Conservation (phyloP, 148 eudicot species). For the Vaccinium vitisidaea region DNA sequence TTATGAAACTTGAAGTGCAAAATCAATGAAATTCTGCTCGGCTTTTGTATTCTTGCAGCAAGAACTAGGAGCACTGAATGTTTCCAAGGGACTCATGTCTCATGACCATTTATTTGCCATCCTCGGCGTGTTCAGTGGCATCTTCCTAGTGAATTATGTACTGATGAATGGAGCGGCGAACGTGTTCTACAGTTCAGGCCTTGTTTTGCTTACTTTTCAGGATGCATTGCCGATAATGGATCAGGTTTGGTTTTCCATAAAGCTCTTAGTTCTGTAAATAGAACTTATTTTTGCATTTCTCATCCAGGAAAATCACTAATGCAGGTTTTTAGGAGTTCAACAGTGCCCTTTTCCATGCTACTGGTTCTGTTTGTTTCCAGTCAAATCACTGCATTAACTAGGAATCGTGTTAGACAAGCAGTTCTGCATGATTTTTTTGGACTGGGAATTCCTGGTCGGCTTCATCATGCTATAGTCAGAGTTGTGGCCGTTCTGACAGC, state of each 20-base stretch:
- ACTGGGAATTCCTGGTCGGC: conserved; percentile 86
- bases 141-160: conserved; percentile 73
- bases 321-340: conserved; percentile 69
- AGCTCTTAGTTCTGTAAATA: not conserved
- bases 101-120: conserved; percentile 68
- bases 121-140: conserved; percentile 67
- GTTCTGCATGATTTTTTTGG: conserved; percentile 62
- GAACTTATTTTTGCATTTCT: not conserved
- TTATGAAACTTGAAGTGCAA: not conserved
- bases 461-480: conserved; percentile 79
- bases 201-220: conserved; percentile 68
- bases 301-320: conserved; percentile 4
- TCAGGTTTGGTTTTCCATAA: conserved; percentile 47
- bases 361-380: conserved; percentile 63
- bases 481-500: conserved; percentile 69
- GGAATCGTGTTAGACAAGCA: conserved; percentile 68
- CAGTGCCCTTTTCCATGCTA: conserved; percentile 52
- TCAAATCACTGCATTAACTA: conserved; percentile 67
- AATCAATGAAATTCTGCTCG: conserved; percentile 1
- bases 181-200: conserved; percentile 68
- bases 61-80: conserved; percentile 40
- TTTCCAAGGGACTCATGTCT: conserved; percentile 49
- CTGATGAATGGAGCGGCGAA: conserved; percentile 78
- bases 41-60: conserved; percentile 41
- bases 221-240: conserved; percentile 79